Conservation (phyloP, 768 basidiomycete genomes). For the Boletellus sp. region DNA sequence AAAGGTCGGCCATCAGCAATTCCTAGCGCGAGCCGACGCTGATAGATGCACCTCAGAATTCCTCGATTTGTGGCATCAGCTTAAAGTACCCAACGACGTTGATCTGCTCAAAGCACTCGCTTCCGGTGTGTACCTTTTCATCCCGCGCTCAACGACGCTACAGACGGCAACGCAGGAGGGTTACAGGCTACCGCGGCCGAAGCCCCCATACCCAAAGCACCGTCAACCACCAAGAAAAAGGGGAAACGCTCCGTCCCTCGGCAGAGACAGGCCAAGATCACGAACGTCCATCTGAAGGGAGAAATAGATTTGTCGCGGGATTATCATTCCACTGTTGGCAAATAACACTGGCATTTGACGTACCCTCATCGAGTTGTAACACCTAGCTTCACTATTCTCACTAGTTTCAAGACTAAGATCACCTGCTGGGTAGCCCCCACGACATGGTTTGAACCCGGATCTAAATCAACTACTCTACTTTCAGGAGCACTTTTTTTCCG, state of each 20-base stretch:
- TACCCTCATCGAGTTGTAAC: background rate
- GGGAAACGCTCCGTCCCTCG: constrained; percentile 72
- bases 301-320: constrained; percentile 83
- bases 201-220: constrained; percentile 49
- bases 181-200: constrained; percentile 75
- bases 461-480: constrained; percentile 25
- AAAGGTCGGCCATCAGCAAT: constrained; percentile 51
- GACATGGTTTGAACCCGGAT: too few species aligned
- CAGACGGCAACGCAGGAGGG: constrained; percentile 51
- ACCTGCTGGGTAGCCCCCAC: background rate
- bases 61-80: constrained; percentile 78
- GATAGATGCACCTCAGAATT: constrained; percentile 56
- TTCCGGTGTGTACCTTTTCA: constrained; percentile 46
- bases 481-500: constrained; percentile 51
- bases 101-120: constrained; percentile 76
- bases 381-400: background rate
- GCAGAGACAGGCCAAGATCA: constrained; percentile 77
- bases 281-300: constrained; percentile 83
- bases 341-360: constrained; percentile 6
- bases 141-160: background rate
- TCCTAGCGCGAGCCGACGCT: constrained; percentile 1
- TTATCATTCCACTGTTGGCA: constrained; percentile 37
- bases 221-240: constrained; percentile 68
- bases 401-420: background rate
- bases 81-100: constrained; percentile 82